These are phyloP conservation scores for Penicillium sp. DNA, from an alignment of 2,329 filamentous ascomycete species.

Conservation along the genomic window DNA sequence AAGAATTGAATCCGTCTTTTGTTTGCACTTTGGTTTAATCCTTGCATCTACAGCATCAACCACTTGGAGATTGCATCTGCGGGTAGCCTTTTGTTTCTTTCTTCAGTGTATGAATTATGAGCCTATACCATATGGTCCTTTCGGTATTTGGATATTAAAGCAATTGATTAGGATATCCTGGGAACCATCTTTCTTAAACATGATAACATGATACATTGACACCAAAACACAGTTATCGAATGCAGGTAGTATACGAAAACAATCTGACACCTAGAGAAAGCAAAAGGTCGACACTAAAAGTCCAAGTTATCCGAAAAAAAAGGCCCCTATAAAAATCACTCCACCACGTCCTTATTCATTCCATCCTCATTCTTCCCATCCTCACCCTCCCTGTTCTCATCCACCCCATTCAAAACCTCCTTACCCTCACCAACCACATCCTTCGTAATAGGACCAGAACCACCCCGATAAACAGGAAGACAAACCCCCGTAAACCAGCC, in stretches of 20 bases:
- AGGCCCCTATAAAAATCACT: neutral
- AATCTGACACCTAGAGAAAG: too few species aligned
- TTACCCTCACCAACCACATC: too few species aligned
- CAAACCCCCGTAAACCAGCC: neutral
- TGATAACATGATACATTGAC: neutral
- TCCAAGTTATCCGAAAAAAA: too few species aligned
- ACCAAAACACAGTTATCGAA: neutral
- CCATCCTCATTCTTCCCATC: neutral
- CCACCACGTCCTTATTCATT: neutral
- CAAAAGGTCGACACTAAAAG: too few species aligned
- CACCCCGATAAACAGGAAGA: neutral
- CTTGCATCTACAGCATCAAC: neutral
- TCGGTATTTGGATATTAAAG: neutral
- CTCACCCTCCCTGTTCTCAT: neutral
- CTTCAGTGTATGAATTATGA: neutral
- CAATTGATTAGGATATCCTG: neutral
- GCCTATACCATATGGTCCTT: neutral
- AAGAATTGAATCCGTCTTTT: slow-evolving; percentile 9
- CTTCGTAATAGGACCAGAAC: neutral
- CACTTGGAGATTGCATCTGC: neutral
- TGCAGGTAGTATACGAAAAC: neutral
- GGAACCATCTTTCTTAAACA: neutral
- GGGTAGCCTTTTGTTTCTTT: neutral
- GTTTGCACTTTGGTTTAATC: neutral
- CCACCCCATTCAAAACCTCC: too few species aligned